Percentiles rank a stretch among this genome's conserved stretches.
Evolutionary conservation across 2,329 filamentous ascomycete species (phyloP).

Genomic region (Microsporum ferrugineum): DNA sequence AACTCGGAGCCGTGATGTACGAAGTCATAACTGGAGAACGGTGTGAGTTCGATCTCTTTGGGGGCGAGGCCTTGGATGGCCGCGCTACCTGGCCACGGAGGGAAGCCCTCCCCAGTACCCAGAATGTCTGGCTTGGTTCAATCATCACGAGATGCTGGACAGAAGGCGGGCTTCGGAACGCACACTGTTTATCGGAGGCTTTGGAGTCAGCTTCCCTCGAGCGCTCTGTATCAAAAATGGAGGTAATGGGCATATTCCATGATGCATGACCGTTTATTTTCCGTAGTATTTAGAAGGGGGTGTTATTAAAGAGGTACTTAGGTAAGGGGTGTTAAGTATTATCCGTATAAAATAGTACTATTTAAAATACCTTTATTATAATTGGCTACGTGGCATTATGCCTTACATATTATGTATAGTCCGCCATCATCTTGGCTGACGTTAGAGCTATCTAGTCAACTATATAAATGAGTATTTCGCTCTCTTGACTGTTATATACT

Average conservation of each 20-base stretch:
- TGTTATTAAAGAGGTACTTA: no score
- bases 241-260: not conserved
- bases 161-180: constrained; percentile 6
- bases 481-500: no score
- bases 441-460: no score
- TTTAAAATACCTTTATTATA: no score
- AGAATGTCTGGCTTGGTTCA: constrained; percentile 19
- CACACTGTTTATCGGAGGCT: not conserved
- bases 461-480: no score
- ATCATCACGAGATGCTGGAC: constrained; percentile 21
- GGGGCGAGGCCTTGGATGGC: no score
- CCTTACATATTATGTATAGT: no score
- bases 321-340: no score
- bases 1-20: constrained; percentile 24
- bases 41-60: constrained; percentile 19
- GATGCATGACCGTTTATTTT: not conserved
- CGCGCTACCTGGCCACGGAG: constrained; percentile 17
- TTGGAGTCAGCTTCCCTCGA: constrained; percentile 6
- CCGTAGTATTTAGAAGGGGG: no score
- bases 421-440: no score
- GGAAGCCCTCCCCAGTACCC: constrained; percentile 17
- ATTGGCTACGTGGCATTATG: no score
- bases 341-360: no score
- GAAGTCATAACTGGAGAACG: constrained; percentile 18
- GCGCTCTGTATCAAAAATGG: not conserved